Conservation (phyloP, 306 rosid species). For the Quillaja saponaria region DNA sequence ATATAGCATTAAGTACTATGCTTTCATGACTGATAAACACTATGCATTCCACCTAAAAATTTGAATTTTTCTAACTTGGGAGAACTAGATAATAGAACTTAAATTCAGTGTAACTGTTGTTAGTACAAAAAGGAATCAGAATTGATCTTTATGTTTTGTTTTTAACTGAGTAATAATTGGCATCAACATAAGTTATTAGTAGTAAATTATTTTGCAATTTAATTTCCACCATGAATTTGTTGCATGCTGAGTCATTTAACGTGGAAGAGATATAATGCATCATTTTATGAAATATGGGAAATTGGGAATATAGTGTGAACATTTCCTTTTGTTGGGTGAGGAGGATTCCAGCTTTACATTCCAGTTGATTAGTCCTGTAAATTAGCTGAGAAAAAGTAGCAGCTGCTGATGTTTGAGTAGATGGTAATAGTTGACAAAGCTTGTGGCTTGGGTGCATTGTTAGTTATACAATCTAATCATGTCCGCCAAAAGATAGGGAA, state of each 20-base stretch:
- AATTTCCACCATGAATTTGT: slow-evolving; percentile 22
- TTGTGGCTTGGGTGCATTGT: slow-evolving; percentile 6
- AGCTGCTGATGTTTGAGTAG: slow-evolving; percentile 21
- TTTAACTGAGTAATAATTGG: neutral
- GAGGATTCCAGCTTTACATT: neutral
- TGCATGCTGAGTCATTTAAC: slow-evolving; percentile 14
- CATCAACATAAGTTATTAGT: neutral
- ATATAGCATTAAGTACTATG: neutral
- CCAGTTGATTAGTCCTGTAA: neutral
- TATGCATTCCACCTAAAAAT: neutral
- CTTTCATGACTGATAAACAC: slow-evolving; percentile 12
- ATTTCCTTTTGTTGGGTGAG: slow-evolving; percentile 13
- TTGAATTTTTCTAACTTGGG: slow-evolving; percentile 15
- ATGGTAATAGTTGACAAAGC: neutral
- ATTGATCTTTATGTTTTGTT: neutral
- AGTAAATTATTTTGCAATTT: neutral
- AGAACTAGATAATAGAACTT: neutral
- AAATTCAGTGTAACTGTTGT: slow-evolving; percentile 2
- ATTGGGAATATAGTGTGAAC: neutral
- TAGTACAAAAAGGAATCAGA: neutral
- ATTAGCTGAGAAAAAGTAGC: slow-evolving; percentile 24
- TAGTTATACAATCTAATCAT: neutral
- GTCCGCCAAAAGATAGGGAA: slow-evolving; percentile 17
- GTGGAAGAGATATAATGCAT: neutral
- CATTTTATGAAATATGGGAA: neutral